phyloP scores from a whole-genome alignment of 441 rosid genomes.

The Theobroma grandiflorum region DNA sequence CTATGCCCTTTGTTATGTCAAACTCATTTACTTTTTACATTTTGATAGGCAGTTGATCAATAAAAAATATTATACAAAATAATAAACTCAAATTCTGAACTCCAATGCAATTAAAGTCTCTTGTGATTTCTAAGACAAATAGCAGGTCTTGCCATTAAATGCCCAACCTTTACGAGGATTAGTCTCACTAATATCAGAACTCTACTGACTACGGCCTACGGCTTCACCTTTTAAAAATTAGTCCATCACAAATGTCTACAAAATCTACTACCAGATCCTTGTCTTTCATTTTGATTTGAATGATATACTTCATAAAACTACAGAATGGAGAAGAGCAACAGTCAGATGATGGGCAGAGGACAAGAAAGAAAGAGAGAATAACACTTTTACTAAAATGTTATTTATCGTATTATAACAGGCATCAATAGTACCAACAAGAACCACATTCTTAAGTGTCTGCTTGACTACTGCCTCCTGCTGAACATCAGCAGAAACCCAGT shows the following conservation, averaged over 20 bases:
- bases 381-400: background rate
- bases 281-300: conserved; percentile 12
- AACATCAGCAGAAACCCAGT: conserved; percentile 1
- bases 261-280: background rate
- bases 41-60: background rate
- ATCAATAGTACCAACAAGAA: background rate
- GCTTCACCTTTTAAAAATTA: conserved; percentile 1
- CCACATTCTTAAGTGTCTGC: background rate
- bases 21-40: background rate
- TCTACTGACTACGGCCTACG: background rate
- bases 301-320: background rate
- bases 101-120: background rate
- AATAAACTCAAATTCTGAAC: background rate
- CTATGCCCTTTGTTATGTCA: background rate
- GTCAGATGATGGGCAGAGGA: background rate
- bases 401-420: background rate
- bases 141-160: background rate
- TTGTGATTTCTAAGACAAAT: background rate
- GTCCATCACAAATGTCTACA: conserved; percentile 2
- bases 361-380: background rate
- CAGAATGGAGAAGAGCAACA: background rate
- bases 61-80: background rate
- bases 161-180: background rate
- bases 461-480: too few relatives aligned
- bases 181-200: background rate